Conservation (phyloP, 2,329 filamentous ascomycete species). For the Cladophialophora immunda region DNA sequence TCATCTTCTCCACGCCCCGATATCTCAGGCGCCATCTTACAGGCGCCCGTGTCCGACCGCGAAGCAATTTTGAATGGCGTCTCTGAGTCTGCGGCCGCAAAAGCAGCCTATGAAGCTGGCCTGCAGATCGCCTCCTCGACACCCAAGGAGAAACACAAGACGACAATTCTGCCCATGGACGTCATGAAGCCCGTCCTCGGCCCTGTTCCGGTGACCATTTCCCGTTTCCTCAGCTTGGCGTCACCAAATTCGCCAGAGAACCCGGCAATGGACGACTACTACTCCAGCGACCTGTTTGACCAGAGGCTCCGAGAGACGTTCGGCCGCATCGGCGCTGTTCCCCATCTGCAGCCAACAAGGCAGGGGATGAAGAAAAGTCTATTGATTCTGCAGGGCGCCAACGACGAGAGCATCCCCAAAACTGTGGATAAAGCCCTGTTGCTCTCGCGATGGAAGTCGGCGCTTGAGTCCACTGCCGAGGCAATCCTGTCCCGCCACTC, state of each 20-base stretch:
- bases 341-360: conserved; percentile 15
- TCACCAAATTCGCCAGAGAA: conserved; percentile 60
- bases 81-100: conserved; percentile 30
- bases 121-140: conserved; percentile 31
- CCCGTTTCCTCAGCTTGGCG: conserved; percentile 66
- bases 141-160: conserved; percentile 23
- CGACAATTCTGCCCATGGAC: conserved; percentile 38
- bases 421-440: conserved; percentile 32
- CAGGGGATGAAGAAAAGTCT: conserved; percentile 18
- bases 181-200: conserved; percentile 43
- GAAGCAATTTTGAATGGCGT: conserved; percentile 66
- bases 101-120: conserved; percentile 27
- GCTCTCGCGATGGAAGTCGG: conserved; percentile 34
- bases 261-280: conserved; percentile 83
- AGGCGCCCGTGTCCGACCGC: conserved; percentile 81
- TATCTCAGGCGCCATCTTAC: conserved; percentile 79
- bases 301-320: conserved; percentile 70
- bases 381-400: conserved; percentile 36
- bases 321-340: conserved; percentile 48
- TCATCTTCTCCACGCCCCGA: conserved; percentile 53
- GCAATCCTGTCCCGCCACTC: conserved; percentile 24
- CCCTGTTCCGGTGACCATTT: conserved; percentile 61
- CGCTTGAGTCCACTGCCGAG: conserved; percentile 22
- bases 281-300: conserved; percentile 78
- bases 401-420: conserved; percentile 29